A percentile compares a stretch with the other conserved stretches of the same genome.
These are phyloP conservation scores for Penicillium fuscoglaucum DNA, from an alignment of 2,329 filamentous ascomycete species.

Conservation along the genomic window DNA sequence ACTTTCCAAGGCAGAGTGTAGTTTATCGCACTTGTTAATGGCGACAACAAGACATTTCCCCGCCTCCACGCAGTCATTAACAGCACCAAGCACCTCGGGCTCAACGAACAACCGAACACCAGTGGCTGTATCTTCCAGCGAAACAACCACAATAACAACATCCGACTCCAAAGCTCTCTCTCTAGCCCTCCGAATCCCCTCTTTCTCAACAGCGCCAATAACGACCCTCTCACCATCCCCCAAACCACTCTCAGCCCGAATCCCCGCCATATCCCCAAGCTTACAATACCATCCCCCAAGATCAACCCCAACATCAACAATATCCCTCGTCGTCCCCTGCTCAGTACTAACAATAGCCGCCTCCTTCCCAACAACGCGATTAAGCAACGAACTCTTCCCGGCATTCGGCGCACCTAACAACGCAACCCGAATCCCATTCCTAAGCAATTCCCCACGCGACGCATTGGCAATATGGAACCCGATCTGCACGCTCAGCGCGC, in stretches of 20 bases:
- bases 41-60: constrained; percentile 58
- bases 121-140: constrained; percentile 58
- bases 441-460: constrained; percentile 76
- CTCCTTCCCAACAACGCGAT: constrained; percentile 83
- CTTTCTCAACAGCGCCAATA: constrained; percentile 77
- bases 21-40: constrained; percentile 62
- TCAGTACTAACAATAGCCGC: constrained; percentile 93
- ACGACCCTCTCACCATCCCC: constrained; percentile 19
- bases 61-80: constrained; percentile 50
- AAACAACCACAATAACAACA: constrained; percentile 77
- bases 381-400: constrained; percentile 92
- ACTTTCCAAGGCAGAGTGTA: constrained; percentile 25
- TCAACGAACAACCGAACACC: constrained; percentile 46
- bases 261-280: constrained; percentile 92
- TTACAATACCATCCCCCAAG: constrained; percentile 86
- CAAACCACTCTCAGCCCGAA: constrained; percentile 54
- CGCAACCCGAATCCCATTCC: constrained; percentile 81
- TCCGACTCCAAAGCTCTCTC: constrained; percentile 80
- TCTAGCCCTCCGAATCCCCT: constrained; percentile 86
- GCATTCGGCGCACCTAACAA: constrained; percentile 89
- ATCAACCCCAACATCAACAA: constrained; percentile 89
- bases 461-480: constrained; percentile 71
- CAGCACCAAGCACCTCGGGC: constrained; percentile 58
- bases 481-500: constrained; percentile 62
- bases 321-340: constrained; percentile 89